Conservation (phyloP, 2,329 filamentous ascomycete species). For the Zalaria obscura region DNA sequence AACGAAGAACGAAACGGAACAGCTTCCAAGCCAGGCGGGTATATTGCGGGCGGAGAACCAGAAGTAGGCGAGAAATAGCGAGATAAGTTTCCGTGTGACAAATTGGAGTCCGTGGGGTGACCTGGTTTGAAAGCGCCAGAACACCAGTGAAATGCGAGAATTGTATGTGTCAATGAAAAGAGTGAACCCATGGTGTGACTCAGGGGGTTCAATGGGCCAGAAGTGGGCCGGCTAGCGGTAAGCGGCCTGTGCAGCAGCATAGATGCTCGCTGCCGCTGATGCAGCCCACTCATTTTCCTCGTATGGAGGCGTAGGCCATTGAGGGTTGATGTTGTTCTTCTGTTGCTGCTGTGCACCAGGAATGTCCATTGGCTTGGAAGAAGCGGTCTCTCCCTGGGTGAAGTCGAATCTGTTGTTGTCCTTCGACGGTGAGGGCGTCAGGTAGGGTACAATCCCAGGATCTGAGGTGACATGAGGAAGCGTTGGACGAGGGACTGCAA, state of each 20-base stretch:
- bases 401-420: constrained; percentile 68
- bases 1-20: not conserved
- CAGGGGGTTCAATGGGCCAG: not conserved
- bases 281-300: constrained; percentile 87
- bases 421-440: constrained; percentile 67
- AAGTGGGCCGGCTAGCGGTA: constrained; percentile 11
- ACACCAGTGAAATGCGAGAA: not conserved
- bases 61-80: not conserved
- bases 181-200: not conserved
- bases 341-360: constrained; percentile 36
- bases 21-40: not conserved
- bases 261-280: constrained; percentile 67
- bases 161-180: not conserved
- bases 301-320: constrained; percentile 93
- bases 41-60: not conserved
- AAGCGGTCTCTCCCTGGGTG: constrained; percentile 44
- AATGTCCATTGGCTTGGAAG: constrained; percentile 59
- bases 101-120: not conserved
- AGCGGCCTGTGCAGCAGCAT: constrained; percentile 52
- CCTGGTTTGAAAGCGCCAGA: not conserved
- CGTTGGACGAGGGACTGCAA: constrained; percentile 20
- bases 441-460: constrained; percentile 42
- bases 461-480: constrained; percentile 53
- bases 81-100: not conserved
- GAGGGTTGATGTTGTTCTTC: constrained; percentile 38